Conservation (phyloP, 257 asterid species). For the Thymus quinquecostatus region DNA sequence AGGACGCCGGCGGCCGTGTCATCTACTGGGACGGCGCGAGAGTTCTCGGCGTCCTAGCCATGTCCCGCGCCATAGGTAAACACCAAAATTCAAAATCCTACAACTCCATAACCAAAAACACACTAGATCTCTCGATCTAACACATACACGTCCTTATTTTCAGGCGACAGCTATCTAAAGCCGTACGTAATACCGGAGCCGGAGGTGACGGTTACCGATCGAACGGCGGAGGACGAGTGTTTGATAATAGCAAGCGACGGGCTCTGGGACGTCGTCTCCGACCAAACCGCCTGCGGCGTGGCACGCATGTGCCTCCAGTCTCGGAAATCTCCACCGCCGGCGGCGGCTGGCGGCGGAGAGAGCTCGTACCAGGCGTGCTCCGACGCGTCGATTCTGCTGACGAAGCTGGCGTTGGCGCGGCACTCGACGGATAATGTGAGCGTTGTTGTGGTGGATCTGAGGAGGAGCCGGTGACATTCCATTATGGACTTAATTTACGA, state of each 20-base stretch:
- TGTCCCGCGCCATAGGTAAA: constrained; percentile 75
- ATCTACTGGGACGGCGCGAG: constrained; percentile 84
- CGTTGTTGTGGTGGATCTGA: constrained; percentile 80
- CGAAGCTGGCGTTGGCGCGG: constrained; percentile 82
- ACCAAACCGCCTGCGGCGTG: constrained; percentile 84
- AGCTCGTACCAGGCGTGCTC: constrained; percentile 71
- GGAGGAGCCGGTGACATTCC: constrained; percentile 32
- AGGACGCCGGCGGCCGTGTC: constrained; percentile 89
- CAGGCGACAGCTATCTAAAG: constrained; percentile 65
- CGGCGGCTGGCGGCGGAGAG: constrained; percentile 36
- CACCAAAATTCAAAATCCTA: background rate
- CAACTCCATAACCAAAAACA: background rate
- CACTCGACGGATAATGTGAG: constrained; percentile 75
- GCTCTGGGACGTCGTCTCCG: constrained; percentile 86
- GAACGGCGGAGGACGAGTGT: constrained; percentile 69
- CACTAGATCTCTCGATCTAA: background rate
- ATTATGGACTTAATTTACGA: background rate
- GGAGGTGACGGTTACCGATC: constrained; percentile 70
- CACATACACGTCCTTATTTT: background rate
- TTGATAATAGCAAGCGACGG: constrained; percentile 83
- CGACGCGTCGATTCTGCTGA: constrained; percentile 80
- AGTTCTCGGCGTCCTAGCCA: constrained; percentile 82
- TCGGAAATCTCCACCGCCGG: constrained; percentile 33
- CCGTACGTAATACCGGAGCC: constrained; percentile 84
- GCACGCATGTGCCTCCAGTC: constrained; percentile 80